Percentiles rank a stretch among this genome's conserved stretches.
Conservation (phyloP, 805 yeast genomes). For the Yamadazyma philogaea region DNA sequence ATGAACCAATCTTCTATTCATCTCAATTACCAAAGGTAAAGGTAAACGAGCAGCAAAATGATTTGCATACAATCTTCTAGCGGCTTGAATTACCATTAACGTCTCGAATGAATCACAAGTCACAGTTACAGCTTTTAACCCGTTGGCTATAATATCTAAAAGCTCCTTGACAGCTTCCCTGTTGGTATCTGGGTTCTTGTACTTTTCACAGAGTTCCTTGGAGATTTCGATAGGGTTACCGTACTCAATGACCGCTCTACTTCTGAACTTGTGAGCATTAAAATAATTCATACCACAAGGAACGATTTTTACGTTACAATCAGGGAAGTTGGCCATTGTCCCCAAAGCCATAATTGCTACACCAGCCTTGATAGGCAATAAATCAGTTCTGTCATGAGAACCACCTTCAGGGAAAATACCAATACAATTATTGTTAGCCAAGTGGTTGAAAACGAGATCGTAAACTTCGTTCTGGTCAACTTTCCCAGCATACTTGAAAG, state of each 20-base stretch:
- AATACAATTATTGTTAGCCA: slow-evolving; percentile 73
- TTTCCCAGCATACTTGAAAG: slow-evolving; percentile 71
- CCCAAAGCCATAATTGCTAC: slow-evolving; percentile 98
- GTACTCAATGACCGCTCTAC: slow-evolving; percentile 92
- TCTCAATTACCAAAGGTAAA: slow-evolving; percentile 79
- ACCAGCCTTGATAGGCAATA: slow-evolving; percentile 93
- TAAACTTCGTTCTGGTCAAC: slow-evolving; percentile 86
- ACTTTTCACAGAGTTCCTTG: slow-evolving; percentile 55
- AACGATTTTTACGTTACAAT: slow-evolving; percentile 77
- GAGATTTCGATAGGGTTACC: slow-evolving; percentile 79
- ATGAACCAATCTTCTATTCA: slow-evolving; percentile 79
- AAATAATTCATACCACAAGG: slow-evolving; percentile 98
- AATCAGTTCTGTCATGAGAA: slow-evolving; percentile 89
- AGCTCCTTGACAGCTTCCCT: slow-evolving; percentile 72
- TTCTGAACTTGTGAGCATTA: slow-evolving; percentile 92
- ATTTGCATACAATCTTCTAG: slow-evolving; percentile 80
- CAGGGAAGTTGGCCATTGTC: slow-evolving; percentile 76
- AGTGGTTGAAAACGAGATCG: slow-evolving; percentile 77
- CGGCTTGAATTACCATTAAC: slow-evolving; percentile 84
- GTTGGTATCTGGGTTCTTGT: slow-evolving; percentile 61
- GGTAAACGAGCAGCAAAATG: slow-evolving; percentile 72
- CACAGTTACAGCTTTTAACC: slow-evolving; percentile 81
- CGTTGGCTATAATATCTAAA: slow-evolving; percentile 66
- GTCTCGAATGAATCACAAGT: slow-evolving; percentile 88
- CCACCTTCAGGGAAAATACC: slow-evolving; percentile 99